Evolutionary conservation across 495 filamentous ascomycete species (phyloP).

Genomic region (Rusavskia elegans): DNA sequence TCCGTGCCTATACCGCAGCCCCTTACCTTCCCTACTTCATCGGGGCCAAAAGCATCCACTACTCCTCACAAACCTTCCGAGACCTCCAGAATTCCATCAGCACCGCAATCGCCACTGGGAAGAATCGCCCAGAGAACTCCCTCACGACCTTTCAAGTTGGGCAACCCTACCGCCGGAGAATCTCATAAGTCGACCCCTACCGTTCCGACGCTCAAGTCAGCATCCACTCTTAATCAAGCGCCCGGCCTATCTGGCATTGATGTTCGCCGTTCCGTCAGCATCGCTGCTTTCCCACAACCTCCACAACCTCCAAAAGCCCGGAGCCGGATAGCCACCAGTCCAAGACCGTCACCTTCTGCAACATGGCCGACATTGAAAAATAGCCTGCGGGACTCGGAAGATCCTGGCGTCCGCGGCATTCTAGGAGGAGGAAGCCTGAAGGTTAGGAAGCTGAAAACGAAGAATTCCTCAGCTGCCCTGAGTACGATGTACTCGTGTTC

Average conservation of each 20-base stretch:
- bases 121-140: constrained; percentile 45
- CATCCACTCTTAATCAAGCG: constrained; percentile 24
- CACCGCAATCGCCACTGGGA: constrained; percentile 24
- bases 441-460: constrained; percentile 12
- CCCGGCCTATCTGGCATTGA: constrained; percentile 40
- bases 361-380: constrained; percentile 17
- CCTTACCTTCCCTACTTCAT: constrained; percentile 50
- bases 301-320: constrained; percentile 60
- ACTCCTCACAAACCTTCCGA: constrained; percentile 35
- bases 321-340: constrained; percentile 21
- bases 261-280: constrained; percentile 75
- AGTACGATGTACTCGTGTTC: constrained; percentile 29
- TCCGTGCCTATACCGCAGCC: constrained; percentile 47
- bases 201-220: constrained; percentile 23
- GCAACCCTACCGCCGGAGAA: constrained; percentile 33
- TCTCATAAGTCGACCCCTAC: constrained; percentile 28
- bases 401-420: constrained; percentile 6
- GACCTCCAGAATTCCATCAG: constrained; percentile 25
- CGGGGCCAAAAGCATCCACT: constrained; percentile 54
- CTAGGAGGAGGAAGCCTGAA: constrained; percentile 22
- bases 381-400: constrained; percentile 9
- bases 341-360: constrained; percentile 7
- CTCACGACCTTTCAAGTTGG: constrained; percentile 37
- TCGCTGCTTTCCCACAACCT: constrained; percentile 83
- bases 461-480: constrained; percentile 18